Conservation (phyloP, 768 basidiomycete genomes). For the Boletus tylopilopsis region DNA sequence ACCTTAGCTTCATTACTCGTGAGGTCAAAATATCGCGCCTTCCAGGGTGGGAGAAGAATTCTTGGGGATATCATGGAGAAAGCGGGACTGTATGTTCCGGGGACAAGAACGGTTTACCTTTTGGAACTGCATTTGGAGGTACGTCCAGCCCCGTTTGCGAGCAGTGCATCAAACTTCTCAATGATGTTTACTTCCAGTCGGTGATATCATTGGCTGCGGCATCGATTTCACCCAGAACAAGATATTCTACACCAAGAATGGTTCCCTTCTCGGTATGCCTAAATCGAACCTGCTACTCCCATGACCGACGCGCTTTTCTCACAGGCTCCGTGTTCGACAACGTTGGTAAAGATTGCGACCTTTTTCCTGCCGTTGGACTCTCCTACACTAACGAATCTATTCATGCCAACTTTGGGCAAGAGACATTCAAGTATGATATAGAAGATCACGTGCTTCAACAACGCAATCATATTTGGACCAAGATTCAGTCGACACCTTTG, state of each 20-base stretch:
- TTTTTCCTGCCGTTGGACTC: slow-evolving; percentile 89
- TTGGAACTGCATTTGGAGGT: slow-evolving; percentile 82
- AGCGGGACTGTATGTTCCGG: slow-evolving; percentile 77
- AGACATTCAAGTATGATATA: slow-evolving; percentile 86
- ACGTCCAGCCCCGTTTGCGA: slow-evolving; percentile 19
- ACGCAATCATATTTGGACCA: slow-evolving; percentile 61
- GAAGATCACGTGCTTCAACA: slow-evolving; percentile 77
- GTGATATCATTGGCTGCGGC: slow-evolving; percentile 89
- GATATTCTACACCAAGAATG: slow-evolving; percentile 91
- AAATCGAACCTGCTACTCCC: slow-evolving; percentile 2
- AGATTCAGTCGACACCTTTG: slow-evolving; percentile 57
- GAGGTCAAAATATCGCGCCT: slow-evolving; percentile 68
- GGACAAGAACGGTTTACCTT: slow-evolving; percentile 66
- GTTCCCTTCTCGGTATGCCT: slow-evolving; percentile 56
- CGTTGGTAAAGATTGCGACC: slow-evolving; percentile 57
- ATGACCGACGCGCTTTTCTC: slow-evolving; percentile 6
- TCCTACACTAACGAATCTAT: slow-evolving; percentile 76
- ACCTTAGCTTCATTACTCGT: slow-evolving; percentile 58
- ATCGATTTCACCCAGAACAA: slow-evolving; percentile 80
- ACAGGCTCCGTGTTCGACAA: slow-evolving; percentile 69
- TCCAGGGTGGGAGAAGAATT: slow-evolving; percentile 82
- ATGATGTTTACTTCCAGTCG: slow-evolving; percentile 44
- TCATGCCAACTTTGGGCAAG: slow-evolving; percentile 85
- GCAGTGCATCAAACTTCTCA: neutral
- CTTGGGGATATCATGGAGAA: slow-evolving; percentile 94